Conservation (phyloP, 2,329 filamentous ascomycete genomes). For the Penicillium oxalicum region DNA sequence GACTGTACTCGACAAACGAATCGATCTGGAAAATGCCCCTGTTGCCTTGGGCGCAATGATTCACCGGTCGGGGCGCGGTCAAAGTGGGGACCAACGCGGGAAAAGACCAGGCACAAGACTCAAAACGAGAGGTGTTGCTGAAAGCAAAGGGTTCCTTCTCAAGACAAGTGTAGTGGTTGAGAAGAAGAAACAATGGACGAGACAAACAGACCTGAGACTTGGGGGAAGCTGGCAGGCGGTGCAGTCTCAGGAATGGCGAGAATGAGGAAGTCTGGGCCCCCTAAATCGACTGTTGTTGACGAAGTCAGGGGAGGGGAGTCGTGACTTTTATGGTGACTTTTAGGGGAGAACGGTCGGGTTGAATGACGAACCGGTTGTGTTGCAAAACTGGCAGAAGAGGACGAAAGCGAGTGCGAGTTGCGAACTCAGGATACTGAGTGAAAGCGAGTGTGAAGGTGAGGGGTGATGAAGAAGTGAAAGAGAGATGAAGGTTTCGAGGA, state of each 20-base stretch:
- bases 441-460: constrained; percentile 12
- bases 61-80: neutral
- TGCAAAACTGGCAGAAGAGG: neutral
- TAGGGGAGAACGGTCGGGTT: neutral
- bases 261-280: neutral
- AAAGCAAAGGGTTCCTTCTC: no score
- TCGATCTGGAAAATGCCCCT: neutral
- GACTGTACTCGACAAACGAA: neutral
- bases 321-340: no score
- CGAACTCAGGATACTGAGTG: neutral
- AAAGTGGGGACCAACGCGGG: neutral
- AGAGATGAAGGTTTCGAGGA: constrained; percentile 1
- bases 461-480: neutral
- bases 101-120: neutral
- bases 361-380: constrained; percentile 1
- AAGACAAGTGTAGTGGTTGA: no score
- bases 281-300: constrained; percentile 1
- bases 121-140: neutral
- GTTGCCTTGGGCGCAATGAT: neutral
- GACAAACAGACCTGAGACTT: no score
- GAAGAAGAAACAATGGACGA: no score
- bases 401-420: constrained; percentile 12
- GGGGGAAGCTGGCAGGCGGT: neutral
- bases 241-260: neutral
- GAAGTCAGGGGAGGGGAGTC: neutral